Percentiles rank a stretch among this genome's conserved stretches.
These are phyloP conservation scores for Phlegmacium glaucopus DNA, from an alignment of 768 basidiomycete genomes.

Conservation along the genomic window DNA sequence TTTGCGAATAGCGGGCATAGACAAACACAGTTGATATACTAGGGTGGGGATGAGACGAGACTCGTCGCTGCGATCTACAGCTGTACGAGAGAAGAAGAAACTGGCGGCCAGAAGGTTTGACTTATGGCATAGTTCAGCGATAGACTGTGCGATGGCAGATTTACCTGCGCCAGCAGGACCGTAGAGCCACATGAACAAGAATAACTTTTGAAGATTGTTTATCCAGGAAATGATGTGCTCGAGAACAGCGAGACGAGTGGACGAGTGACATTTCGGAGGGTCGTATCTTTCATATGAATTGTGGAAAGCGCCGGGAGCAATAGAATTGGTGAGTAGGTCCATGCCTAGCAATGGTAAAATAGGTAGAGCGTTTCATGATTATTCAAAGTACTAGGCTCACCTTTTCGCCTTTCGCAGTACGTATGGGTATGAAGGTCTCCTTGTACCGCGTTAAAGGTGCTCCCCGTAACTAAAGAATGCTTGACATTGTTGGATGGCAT, in stretches of 20 bases:
- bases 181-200: slow-evolving; percentile 16
- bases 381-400: no score
- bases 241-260: slow-evolving; percentile 24
- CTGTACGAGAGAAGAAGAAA: neutral
- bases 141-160: slow-evolving; percentile 22
- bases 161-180: slow-evolving; percentile 26
- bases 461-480: no score
- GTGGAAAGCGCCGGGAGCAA: no score
- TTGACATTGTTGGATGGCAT: no score
- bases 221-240: slow-evolving; percentile 13
- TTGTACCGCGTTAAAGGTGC: no score
- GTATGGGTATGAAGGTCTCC: no score
- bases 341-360: no score
- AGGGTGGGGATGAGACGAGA: slow-evolving; percentile 15
- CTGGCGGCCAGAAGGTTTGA: no score
- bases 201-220: slow-evolving; percentile 4
- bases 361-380: no score
- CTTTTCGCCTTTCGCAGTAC: no score
- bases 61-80: neutral
- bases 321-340: no score
- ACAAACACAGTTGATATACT: slow-evolving; percentile 12
- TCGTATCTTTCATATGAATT: slow-evolving; percentile 6
- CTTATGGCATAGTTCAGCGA: slow-evolving; percentile 16
- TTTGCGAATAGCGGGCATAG: slow-evolving; percentile 1
- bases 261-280: slow-evolving; percentile 10